Conservation (phyloP, 106 monocot genomes). For the Apostasia shenzhenica region DNA sequence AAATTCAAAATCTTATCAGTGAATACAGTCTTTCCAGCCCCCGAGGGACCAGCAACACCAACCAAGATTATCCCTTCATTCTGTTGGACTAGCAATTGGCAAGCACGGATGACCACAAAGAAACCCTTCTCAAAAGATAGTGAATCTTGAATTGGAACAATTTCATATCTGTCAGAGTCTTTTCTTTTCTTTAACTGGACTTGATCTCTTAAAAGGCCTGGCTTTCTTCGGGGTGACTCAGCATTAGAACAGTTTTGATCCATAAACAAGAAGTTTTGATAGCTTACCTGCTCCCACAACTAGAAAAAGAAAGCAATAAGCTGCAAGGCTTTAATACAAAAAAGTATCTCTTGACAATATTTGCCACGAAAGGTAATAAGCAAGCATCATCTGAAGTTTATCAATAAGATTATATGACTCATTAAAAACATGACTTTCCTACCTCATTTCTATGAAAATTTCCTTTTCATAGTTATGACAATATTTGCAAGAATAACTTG, state of each 20-base stretch:
- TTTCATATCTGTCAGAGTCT: constrained; percentile 67
- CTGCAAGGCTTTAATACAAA: too few relatives aligned
- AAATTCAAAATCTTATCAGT: constrained; percentile 94
- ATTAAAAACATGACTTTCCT: too few relatives aligned
- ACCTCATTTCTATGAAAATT: too few relatives aligned
- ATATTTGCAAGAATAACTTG: too few relatives aligned
- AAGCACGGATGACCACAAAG: constrained; percentile 88
- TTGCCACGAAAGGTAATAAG: too few relatives aligned
- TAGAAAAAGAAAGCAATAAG: not conserved
- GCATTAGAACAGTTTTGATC: constrained; percentile 39
- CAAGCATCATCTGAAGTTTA: too few relatives aligned
- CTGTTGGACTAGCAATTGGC: constrained; percentile 82
- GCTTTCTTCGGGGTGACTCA: constrained; percentile 60
- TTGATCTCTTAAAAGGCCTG: constrained; percentile 82
- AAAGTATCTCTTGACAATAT: too few relatives aligned
- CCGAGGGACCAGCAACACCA: constrained; percentile 94
- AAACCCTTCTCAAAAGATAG: constrained; percentile 96
- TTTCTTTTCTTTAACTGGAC: constrained; percentile 81
- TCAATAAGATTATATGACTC: too few relatives aligned
- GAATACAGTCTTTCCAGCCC: constrained; percentile 94
- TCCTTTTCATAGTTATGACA: too few relatives aligned
- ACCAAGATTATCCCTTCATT: constrained; percentile 86
- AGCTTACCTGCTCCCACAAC: not conserved
- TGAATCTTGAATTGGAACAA: constrained; percentile 67
- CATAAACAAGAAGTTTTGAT: constrained; percentile 32